Evolutionary conservation across 1,139 yeast species (phyloP), one percentile per base, ranked within the genome.

Genomic region (Wickerhamomyces sp.): DNA sequence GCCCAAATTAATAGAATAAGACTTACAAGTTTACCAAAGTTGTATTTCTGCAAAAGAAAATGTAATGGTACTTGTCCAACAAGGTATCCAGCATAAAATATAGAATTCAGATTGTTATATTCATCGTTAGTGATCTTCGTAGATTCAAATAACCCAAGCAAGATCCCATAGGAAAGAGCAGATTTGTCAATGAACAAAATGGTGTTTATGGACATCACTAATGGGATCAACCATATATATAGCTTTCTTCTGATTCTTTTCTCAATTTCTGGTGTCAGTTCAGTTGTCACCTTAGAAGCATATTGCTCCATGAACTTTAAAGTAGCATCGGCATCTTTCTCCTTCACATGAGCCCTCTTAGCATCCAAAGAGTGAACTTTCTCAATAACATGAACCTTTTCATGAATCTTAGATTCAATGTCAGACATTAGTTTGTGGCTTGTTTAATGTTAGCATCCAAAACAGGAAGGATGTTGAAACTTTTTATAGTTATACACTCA

Each of bases 91-190:
- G 65, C 51, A 48, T 72, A 72, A 42, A 72, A 72, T 4, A 70
- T 60, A 12, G 72, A 59, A 31, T 65, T 63, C 16, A 63, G 55
- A 39, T 67, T 64, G 41, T 67, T 64, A 46, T 63, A 67, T 33
- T 58, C 51, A 36, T 57, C 46, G 42, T 61, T 61, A 19, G 48
- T 48, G 22, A 67, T 42, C 8, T 68, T 69, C 4, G 70, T 65
- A 66, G 72, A 68, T 22, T 65, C 54, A 55, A 68, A 71, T 30
- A 72, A 50, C 1, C 73, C 76, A 46, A 72, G 54, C 34, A 72
- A 61, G 0, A 71, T 56, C 7, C 76, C 72, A 47, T 68, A 71
- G 1, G 74, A 66, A 22, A 64, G 60, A 9, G 72, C 60, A 14
- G 67, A 54, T 44, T 72, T 72, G 52, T 71, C 77, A 61, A 71